Conservation (phyloP, 2,329 filamentous ascomycete genomes). For the Lecanosticta acicola region DNA sequence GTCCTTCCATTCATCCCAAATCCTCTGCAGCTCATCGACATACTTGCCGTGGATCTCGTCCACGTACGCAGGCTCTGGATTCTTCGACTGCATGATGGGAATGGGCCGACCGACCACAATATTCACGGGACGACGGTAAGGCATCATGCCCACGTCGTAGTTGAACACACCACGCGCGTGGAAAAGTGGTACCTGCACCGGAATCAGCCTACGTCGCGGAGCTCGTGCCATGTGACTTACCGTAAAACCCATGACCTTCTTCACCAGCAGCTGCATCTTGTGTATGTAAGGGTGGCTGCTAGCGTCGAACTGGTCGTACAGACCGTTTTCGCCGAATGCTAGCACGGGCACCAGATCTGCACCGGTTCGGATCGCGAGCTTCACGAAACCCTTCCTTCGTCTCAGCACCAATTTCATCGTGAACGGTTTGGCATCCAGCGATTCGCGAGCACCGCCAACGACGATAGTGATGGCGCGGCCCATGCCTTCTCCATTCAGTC, state of each 20-base stretch:
- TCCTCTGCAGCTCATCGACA: constrained; percentile 63
- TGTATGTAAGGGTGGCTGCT: constrained; percentile 73
- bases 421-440: constrained; percentile 77
- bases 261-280: constrained; percentile 73
- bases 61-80: constrained; percentile 69
- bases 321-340: constrained; percentile 89
- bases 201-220: not conserved
- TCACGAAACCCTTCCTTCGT: constrained; percentile 85
- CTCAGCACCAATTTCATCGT: constrained; percentile 72
- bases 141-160: constrained; percentile 95
- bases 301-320: constrained; percentile 84
- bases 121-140: constrained; percentile 80
- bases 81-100: constrained; percentile 56
- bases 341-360: constrained; percentile 90
- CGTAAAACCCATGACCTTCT: constrained; percentile 85
- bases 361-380: constrained; percentile 85
- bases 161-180: constrained; percentile 92
- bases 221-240: constrained; percentile 51
- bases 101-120: constrained; percentile 85
- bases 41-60: constrained; percentile 76
- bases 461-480: constrained; percentile 96
- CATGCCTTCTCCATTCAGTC: constrained; percentile 72
- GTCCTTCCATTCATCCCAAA: constrained; percentile 76
- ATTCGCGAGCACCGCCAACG: constrained; percentile 85
- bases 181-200: constrained; percentile 69